Percentiles rank a stretch among this genome's conserved stretches.
Conservation (phyloP, 2,329 filamentous ascomycete species). For the Setomelanomma holmii region DNA sequence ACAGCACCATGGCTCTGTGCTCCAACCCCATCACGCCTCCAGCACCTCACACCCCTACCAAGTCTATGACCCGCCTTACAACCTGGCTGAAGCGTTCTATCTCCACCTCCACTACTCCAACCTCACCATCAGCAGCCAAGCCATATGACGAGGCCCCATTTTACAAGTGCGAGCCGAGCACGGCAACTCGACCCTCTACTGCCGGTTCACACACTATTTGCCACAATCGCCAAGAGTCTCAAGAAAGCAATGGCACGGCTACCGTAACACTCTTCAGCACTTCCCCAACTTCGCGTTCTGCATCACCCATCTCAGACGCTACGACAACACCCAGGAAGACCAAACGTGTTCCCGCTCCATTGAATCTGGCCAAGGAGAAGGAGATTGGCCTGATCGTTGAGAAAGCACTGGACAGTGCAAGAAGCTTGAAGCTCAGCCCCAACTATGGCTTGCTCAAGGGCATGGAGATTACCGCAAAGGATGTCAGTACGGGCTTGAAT, state of each 20-base stretch:
- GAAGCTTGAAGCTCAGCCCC: slow-evolving; percentile 37
- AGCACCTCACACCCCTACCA: slow-evolving; percentile 41
- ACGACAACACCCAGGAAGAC: slow-evolving; percentile 22
- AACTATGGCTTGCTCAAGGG: slow-evolving; percentile 35
- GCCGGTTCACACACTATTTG: slow-evolving; percentile 25
- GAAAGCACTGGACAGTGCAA: slow-evolving; percentile 18
- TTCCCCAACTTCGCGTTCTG: slow-evolving; percentile 13
- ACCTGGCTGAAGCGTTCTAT: slow-evolving; percentile 47
- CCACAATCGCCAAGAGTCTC: slow-evolving; percentile 40
- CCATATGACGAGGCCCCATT: slow-evolving; percentile 27
- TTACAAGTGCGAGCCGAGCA: slow-evolving; percentile 36
- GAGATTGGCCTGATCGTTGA: slow-evolving; percentile 24
- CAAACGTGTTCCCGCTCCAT: slow-evolving; percentile 37
- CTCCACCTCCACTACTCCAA: slow-evolving; percentile 28
- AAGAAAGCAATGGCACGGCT: slow-evolving; percentile 35
- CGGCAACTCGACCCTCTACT: slow-evolving; percentile 28
- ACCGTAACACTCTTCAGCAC: slow-evolving; percentile 40
- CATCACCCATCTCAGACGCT: slow-evolving; percentile 2
- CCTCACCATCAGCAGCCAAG: slow-evolving; percentile 15
- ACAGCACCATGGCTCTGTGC: slow-evolving; percentile 33
- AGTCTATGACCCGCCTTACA: slow-evolving; percentile 40
- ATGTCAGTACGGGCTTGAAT: slow-evolving; percentile 15
- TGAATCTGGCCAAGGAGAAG: slow-evolving; percentile 33
- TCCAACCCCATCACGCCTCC: slow-evolving; percentile 47
- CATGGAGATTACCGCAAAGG: slow-evolving; percentile 38